A percentile compares a stretch with the other conserved stretches of the same genome.
These are phyloP conservation scores for Barbarea vulgaris DNA, from an alignment of 345 rosid species.

Conservation along the genomic window DNA sequence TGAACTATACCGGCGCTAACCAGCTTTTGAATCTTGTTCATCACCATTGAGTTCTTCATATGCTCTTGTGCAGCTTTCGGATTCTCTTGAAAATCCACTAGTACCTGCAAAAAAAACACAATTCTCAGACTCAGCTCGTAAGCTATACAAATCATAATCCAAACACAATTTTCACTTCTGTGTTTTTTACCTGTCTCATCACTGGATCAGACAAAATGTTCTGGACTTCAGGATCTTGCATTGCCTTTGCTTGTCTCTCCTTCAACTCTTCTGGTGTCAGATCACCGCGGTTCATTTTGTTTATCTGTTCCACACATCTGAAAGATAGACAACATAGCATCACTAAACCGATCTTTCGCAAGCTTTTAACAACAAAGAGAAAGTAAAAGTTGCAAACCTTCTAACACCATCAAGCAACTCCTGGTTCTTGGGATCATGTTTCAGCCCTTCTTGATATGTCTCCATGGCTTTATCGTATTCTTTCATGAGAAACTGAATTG, in stretches of 20 bases:
- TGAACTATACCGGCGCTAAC: constrained; percentile 91
- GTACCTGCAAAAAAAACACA: constrained; percentile 52
- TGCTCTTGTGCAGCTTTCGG: constrained; percentile 95
- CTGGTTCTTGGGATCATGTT: constrained; percentile 82
- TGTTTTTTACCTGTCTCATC: constrained; percentile 79
- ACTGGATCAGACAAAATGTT: constrained; percentile 95
- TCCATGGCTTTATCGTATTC: constrained; percentile 89
- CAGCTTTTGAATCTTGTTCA: constrained; percentile 92
- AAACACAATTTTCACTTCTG: not conserved
- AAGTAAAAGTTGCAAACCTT: constrained; percentile 51
- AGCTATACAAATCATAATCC: not conserved
- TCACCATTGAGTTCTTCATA: constrained; percentile 87
- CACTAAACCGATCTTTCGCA: not conserved
- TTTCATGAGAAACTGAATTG: constrained; percentile 92
- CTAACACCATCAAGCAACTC: constrained; percentile 86
- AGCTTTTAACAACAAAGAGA: no score
- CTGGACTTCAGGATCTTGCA: constrained; percentile 98
- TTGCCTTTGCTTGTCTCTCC: constrained; percentile 97
- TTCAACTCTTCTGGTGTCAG: constrained; percentile 88
- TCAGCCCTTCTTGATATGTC: constrained; percentile 87
- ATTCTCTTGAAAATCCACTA: constrained; percentile 91
- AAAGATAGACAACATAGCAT: constrained; percentile 1
- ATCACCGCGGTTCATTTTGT: constrained; percentile 91
- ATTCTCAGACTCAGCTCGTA: not conserved
- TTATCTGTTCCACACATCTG: constrained; percentile 88